These are phyloP conservation scores for Annona squamosa DNA, from an alignment of 164 flowering plant species.

Conservation along the genomic window DNA sequence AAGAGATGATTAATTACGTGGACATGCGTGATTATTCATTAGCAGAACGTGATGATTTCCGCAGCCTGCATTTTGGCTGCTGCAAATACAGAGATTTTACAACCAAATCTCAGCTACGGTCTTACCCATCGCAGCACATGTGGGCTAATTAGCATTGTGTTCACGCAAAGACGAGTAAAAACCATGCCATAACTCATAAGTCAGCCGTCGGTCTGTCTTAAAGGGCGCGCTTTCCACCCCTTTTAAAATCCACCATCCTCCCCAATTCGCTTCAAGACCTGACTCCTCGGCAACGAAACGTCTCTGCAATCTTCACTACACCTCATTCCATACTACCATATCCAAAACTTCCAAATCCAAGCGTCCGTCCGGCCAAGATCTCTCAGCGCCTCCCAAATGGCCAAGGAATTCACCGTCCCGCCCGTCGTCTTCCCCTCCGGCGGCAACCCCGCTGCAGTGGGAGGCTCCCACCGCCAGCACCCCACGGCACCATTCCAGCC, in stretches of 20 bases:
- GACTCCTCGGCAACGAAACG: background rate
- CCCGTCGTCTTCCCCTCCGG: constrained; percentile 76
- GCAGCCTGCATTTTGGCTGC: too few species aligned
- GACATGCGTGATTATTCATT: too few species aligned
- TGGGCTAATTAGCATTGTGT: too few species aligned
- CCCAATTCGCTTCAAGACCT: background rate
- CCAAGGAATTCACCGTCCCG: constrained; percentile 60
- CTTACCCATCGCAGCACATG: too few species aligned
- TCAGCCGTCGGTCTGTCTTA: too few species aligned
- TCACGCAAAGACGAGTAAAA: too few species aligned
- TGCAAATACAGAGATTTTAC: too few species aligned
- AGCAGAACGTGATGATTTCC: too few species aligned
- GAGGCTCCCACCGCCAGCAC: constrained; percentile 34
- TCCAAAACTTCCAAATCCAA: background rate
- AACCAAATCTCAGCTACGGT: too few species aligned
- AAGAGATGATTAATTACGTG: too few species aligned
- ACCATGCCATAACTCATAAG: too few species aligned
- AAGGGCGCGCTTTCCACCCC: background rate
- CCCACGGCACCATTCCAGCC: constrained; percentile 64
- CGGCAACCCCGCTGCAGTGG: constrained; percentile 28
- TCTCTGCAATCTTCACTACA: background rate
- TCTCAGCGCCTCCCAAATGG: constrained; percentile 1
- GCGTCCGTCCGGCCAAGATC: background rate
- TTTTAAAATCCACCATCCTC: background rate
- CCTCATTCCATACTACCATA: background rate